Evolutionary conservation across 2,329 filamentous ascomycete species (phyloP), one percentile per base, ranked within the genome.

Genomic region (Leptographium radiaticola): DNA sequence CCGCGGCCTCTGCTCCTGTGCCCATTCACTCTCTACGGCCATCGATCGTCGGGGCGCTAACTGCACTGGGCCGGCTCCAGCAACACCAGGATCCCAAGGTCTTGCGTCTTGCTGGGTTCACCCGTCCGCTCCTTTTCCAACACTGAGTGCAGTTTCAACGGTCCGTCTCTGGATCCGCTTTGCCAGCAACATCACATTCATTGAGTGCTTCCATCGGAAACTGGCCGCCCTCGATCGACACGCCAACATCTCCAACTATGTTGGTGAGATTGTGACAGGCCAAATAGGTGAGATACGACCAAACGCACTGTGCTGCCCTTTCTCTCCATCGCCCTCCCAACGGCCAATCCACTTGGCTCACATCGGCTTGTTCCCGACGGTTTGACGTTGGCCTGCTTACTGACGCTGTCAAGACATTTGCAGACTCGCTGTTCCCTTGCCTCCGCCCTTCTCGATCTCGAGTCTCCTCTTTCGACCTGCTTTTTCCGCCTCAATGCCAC

Each of bases 21-120:
- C 31, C 43, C 30, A 12, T 20, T 31, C 43, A 30, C 15, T 45
- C 43, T n/a, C 25, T 45, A 12, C n/a, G 20, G n/a, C 16, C 8
- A 13, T 6, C 18, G 9, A 11, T 39, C 43, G 34, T 50, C 13
- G 20, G 33, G n/a, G 16, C 49, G 34, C 34, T 36, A 31, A 42
- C 59, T 58, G 59, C 59, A 58, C 64, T 79, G 76, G 77, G 72
- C 68, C 76, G 72, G 76, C 77, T 76, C 76, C 75, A 72, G 75
- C 65, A 36, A 38, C 44, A 48, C 42, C 25, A 46, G 47, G 42
- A 54, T 66, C 61, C 20, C 40, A 63, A 67, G 66, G 72, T 72
- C 42, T 75, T 71, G 68, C 70, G 68, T 44, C 46, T 47, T 49
- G 57, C 75, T 80, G 77, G 76, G 75, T 68, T 78, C 71, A 75